A percentile compares a stretch with the other conserved stretches of the same genome.
Conservation (phyloP, 1,139 yeast species). For the Pichia terricola region DNA sequence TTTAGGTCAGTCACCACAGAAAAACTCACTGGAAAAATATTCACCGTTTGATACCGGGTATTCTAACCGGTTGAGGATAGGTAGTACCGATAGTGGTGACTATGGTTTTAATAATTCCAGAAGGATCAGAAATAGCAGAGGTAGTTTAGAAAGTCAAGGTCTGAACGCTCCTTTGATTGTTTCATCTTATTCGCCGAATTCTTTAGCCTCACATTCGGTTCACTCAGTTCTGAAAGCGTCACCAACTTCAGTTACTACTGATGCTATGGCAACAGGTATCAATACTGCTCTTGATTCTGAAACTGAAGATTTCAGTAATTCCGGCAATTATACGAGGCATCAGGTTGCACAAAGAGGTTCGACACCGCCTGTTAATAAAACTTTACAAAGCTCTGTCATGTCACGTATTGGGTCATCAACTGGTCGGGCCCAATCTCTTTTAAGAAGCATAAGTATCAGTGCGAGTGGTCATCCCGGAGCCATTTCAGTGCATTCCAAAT, state of each 20-base stretch:
- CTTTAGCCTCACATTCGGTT: constrained; percentile 11
- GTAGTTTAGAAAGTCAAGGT: constrained; percentile 5
- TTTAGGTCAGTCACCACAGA: neutral
- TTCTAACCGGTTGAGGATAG: constrained; percentile 2
- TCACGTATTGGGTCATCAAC: neutral
- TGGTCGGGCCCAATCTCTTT: constrained; percentile 7
- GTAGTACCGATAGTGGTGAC: constrained; percentile 4
- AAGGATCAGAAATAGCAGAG: constrained; percentile 3
- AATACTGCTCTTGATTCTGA: neutral
- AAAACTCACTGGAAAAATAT: neutral
- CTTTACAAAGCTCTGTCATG: too few relatives aligned
- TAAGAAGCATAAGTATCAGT: constrained; percentile 8
- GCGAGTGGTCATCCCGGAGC: neutral
- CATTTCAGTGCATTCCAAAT: neutral
- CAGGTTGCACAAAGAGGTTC: too few relatives aligned
- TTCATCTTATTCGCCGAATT: constrained; percentile 19
- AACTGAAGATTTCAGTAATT: too few relatives aligned
- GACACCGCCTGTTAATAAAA: too few relatives aligned
- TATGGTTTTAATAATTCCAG: neutral
- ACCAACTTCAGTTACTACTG: constrained; percentile 2
- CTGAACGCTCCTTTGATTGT: constrained; percentile 4
- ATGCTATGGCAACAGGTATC: constrained; percentile 3
- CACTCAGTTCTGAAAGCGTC: constrained; percentile 17
- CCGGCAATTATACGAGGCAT: too few relatives aligned
- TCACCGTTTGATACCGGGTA: neutral